Evolutionary conservation across 2,329 filamentous ascomycete species (phyloP).

Genomic region (Calcarisporium arbuscula): DNA sequence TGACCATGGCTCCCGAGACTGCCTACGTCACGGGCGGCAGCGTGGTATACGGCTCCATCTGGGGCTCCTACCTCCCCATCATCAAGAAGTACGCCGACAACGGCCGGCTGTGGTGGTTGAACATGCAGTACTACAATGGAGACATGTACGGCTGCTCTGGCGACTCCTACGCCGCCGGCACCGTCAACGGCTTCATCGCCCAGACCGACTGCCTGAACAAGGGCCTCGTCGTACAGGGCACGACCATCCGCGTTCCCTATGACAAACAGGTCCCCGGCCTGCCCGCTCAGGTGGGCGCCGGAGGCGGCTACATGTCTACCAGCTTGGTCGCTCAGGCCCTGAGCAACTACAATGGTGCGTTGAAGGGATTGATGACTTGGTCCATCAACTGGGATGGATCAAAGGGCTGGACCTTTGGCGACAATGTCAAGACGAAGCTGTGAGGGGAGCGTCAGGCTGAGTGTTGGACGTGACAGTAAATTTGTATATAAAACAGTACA

Average conservation of each 20-base stretch:
- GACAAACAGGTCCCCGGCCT: slow-evolving; percentile 28
- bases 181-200: slow-evolving; percentile 24
- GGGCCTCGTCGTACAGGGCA: slow-evolving; percentile 23
- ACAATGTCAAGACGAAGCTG: slow-evolving; percentile 19
- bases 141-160: slow-evolving; percentile 28
- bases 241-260: slow-evolving; percentile 25
- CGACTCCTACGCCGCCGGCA: slow-evolving; percentile 25
- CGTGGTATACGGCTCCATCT: slow-evolving; percentile 25
- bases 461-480: too few relatives aligned
- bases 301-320: slow-evolving; percentile 25
- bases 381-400: slow-evolving; percentile 31
- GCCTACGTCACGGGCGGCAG: slow-evolving; percentile 28
- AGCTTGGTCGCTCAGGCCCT: slow-evolving; percentile 21
- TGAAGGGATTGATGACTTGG: slow-evolving; percentile 31
- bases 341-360: slow-evolving; percentile 22
- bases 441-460: too few relatives aligned
- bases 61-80: slow-evolving; percentile 29
- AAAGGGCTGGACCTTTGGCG: slow-evolving; percentile 25
- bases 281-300: slow-evolving; percentile 26
- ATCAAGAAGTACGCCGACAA: slow-evolving; percentile 31
- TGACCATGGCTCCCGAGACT: slow-evolving; percentile 41
- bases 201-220: slow-evolving; percentile 28
- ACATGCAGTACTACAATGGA: slow-evolving; percentile 32
- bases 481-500: too few relatives aligned
- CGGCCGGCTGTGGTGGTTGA: slow-evolving; percentile 29